Conservation (phyloP, 176 grass and related monocot genomes). For the Triticum monococcum region DNA sequence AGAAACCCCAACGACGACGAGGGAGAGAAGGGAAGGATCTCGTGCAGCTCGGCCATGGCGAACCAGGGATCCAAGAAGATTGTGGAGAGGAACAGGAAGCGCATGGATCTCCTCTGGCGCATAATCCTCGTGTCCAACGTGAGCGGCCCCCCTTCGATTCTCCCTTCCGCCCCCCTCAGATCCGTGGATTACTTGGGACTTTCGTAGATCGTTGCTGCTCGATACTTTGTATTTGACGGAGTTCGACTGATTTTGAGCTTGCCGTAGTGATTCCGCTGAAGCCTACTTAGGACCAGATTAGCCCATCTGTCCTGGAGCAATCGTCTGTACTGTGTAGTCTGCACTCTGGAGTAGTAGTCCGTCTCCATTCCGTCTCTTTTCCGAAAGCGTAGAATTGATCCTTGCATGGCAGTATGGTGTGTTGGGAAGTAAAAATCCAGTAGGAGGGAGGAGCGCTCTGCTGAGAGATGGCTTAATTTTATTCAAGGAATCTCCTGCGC, state of each 20-base stretch:
- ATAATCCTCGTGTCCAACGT: slow-evolving; percentile 84
- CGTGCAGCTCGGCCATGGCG: slow-evolving; percentile 54
- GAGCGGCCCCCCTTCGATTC: background rate
- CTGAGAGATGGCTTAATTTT: slow-evolving; percentile 14
- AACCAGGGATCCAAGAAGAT: slow-evolving; percentile 95
- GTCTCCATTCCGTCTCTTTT: background rate
- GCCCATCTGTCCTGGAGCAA: background rate
- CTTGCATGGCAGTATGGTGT: background rate
- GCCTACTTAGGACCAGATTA: background rate
- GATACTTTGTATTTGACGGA: background rate
- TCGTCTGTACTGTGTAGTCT: background rate
- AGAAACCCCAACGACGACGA: background rate
- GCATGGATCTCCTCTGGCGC: slow-evolving; percentile 66
- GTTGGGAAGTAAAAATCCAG: background rate
- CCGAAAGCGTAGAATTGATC: background rate
- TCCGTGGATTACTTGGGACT: slow-evolving; percentile 13
- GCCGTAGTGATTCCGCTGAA: background rate
- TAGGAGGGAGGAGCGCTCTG: background rate
- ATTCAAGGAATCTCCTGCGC: background rate
- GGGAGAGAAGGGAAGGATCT: background rate
- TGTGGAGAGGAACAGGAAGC: slow-evolving; percentile 90
- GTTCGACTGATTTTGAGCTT: background rate
- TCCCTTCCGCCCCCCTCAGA: slow-evolving; percentile 1
- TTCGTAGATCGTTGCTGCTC: background rate
- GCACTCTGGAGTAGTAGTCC: background rate